phyloP scores from a whole-genome alignment of 1,139 yeast species.

The Schizosaccharomyces versatilis region DNA sequence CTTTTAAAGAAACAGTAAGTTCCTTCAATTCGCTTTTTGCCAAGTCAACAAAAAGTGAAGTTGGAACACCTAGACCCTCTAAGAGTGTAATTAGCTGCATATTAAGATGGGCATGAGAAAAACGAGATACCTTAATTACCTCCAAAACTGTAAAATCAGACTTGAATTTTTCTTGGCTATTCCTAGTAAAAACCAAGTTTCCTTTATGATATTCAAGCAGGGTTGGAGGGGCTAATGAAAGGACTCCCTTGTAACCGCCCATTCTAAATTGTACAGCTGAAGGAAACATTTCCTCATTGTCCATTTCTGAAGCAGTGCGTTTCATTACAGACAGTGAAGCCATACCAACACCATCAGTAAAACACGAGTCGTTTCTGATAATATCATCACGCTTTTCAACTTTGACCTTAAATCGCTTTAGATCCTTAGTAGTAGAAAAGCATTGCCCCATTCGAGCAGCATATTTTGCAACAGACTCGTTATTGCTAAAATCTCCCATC shows the following conservation, averaged over 20 bases:
- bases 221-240: slow-evolving; percentile 6
- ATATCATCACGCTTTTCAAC: slow-evolving; percentile 4
- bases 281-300: slow-evolving; percentile 5
- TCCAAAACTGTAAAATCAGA: slow-evolving; percentile 7
- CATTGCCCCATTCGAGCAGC: slow-evolving; percentile 11
- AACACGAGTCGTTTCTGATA: slow-evolving; percentile 4
- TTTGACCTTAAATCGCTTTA: slow-evolving; percentile 1
- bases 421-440: slow-evolving; percentile 9
- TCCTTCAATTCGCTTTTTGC: slow-evolving; percentile 4
- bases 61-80: slow-evolving; percentile 8
- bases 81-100: slow-evolving; percentile 8
- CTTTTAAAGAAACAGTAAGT: slow-evolving; percentile 3
- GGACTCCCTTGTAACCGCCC: slow-evolving; percentile 11
- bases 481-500: slow-evolving; percentile 8
- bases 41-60: slow-evolving; percentile 4
- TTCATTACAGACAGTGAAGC: slow-evolving; percentile 7
- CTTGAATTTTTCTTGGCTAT: slow-evolving; percentile 8
- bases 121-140: slow-evolving; percentile 4
- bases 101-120: slow-evolving; percentile 6
- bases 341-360: slow-evolving; percentile 11
- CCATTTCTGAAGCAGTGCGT: slow-evolving; percentile 4
- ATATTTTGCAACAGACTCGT: slow-evolving; percentile 5
- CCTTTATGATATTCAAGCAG: slow-evolving; percentile 2
- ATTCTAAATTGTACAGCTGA: slow-evolving; percentile 10
- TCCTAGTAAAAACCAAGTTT: slow-evolving; percentile 4